Conservation (phyloP, 23 red algal genomes). For the Gracilariopsis chorda region DNA sequence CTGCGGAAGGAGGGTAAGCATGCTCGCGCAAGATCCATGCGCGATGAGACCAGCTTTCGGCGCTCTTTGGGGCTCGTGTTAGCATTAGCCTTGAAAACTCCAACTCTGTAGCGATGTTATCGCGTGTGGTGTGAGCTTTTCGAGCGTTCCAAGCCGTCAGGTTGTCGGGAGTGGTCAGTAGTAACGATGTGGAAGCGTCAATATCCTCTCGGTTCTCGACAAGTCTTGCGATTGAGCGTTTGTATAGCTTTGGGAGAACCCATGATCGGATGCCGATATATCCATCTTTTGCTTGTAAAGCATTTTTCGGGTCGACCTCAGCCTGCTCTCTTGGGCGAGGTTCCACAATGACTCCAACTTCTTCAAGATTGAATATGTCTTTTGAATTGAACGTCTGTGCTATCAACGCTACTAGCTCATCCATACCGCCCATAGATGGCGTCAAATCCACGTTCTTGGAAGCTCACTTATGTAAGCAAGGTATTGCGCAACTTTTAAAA, state of each 20-base stretch:
- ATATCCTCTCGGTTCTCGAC: neutral
- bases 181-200: constrained; percentile 2
- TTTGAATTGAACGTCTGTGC: neutral
- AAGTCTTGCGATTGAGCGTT: neutral
- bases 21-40: constrained; percentile 16
- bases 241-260: constrained; percentile 25
- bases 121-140: constrained; percentile 8
- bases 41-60: constrained; percentile 57
- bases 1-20: neutral
- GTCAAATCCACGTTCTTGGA: too few relatives aligned
- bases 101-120: constrained; percentile 2
- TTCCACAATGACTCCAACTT: neutral
- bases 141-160: constrained; percentile 48
- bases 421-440: too few relatives aligned
- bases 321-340: neutral
- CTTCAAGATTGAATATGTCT: neutral
- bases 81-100: constrained; percentile 43
- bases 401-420: neutral
- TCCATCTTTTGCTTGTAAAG: neutral
- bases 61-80: constrained; percentile 30
- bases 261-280: constrained; percentile 36
- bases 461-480: too few relatives aligned
- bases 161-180: constrained; percentile 34
- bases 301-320: neutral
- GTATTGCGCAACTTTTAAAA: too few relatives aligned